A percentile compares a stretch with the other conserved stretches of the same genome.
phyloP scores from a whole-genome alignment of 2,329 filamentous ascomycete species.

The Aspergillus terreus region DNA sequence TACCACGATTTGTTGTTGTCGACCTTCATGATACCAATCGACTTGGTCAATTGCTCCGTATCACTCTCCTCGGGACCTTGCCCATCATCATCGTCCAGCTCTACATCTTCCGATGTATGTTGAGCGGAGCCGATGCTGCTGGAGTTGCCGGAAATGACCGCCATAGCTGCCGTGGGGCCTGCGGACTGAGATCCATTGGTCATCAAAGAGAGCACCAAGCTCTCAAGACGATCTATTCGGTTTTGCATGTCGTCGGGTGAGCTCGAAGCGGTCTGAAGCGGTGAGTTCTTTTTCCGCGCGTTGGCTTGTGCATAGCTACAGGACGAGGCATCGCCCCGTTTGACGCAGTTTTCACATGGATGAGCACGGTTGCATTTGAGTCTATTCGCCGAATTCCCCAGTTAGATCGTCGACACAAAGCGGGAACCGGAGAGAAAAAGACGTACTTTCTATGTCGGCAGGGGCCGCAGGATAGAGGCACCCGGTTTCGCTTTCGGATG shows the following conservation, averaged over 20 bases:
- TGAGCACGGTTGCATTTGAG: constrained; percentile 91
- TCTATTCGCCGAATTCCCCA: constrained; percentile 34
- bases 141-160: constrained; percentile 47
- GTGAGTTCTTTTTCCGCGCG: constrained; percentile 66
- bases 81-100: constrained; percentile 48
- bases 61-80: constrained; percentile 64
- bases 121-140: constrained; percentile 37
- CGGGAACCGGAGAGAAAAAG: constrained; percentile 27
- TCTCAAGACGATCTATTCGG: constrained; percentile 91
- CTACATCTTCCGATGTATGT: constrained; percentile 35
- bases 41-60: constrained; percentile 66
- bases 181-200: constrained; percentile 70
- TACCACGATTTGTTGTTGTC: constrained; percentile 77
- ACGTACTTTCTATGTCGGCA: constrained; percentile 83
- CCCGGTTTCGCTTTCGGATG: constrained; percentile 85
- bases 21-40: constrained; percentile 78
- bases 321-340: constrained; percentile 73
- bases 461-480: constrained; percentile 86
- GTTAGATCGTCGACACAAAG: constrained; percentile 9
- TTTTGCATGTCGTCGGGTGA: constrained; percentile 97
- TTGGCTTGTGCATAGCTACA: constrained; percentile 75
- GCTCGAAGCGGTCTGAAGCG: constrained; percentile 54
- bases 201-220: constrained; percentile 89
- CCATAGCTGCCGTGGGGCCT: constrained; percentile 57
- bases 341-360: constrained; percentile 92